Base-by-base conservation (phyloP, 2,329 filamentous ascomycete species). In the Penicillium glabrum region DNA sequence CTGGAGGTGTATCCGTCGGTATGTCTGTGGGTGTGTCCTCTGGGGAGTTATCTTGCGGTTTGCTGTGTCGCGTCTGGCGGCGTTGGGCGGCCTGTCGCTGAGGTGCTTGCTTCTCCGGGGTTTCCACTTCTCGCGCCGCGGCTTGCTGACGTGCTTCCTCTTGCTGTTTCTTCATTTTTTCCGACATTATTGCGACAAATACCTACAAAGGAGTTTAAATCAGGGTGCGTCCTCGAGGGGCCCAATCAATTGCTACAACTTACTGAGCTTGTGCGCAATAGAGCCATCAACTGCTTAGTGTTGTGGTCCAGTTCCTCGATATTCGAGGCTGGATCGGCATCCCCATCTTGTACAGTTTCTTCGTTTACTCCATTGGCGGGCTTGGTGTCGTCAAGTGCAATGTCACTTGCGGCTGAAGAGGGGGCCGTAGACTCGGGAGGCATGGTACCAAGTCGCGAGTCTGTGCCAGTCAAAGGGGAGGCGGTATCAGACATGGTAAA, bases 111-210 rank as follows among this genome's bases (percentile, higher is more conserved):
- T 71, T 69, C 26, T 65, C 61, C 19, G 67, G 60, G 1, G 66
- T 59, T 16, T 65, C 55, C 57, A 71, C 65, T 57, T 65, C 55
- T 21, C 57, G 61, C 46, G 73, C 77, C 9, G 72, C 69, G 0
- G 72, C 75, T 43, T 71, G 70, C 39, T 71, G 67, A 46, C 63
- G 67, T 7, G 76, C 76, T 43, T 77, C 71, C 51, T 80, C 77
- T 57, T 77, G 75, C 48, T 79, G 78, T 50, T 75, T 75, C 58
- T 78, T 78, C 77, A 80, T 80, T 56, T 77, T 79, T 49, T 80
- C 77, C 23, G 77, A 76, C 77, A 80, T 80, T 35, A 80, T 79
- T 2, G 77, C 76, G 14, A 79, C 77, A 53, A 79, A 80, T 1
- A 80, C 77, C 75, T 77, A 54, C 13, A 14, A n/a, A 2, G 8